These are phyloP conservation scores for Corrigiola litoralis DNA, from an alignment of 179 eudicot species.

Conservation along the genomic window DNA sequence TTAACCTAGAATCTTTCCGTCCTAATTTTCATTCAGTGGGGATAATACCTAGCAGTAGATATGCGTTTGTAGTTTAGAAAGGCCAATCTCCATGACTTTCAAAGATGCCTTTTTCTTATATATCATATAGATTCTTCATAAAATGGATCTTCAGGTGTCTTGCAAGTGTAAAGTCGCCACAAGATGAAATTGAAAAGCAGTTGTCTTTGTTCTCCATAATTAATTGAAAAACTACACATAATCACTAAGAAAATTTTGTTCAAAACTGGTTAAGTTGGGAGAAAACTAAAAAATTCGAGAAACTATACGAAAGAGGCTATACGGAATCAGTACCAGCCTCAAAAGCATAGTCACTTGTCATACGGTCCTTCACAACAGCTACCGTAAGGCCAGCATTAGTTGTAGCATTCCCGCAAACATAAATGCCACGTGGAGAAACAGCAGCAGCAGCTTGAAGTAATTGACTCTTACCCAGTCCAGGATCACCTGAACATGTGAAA, in stretches of 20 bases:
- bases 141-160: background rate
- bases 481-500: constrained; percentile 63
- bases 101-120: constrained; percentile 1
- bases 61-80: background rate
- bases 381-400: constrained; percentile 99
- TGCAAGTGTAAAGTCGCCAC: background rate
- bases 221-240: background rate
- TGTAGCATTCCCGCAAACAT: constrained; percentile 96
- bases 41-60: background rate
- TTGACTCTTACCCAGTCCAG: constrained; percentile 92
- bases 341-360: constrained; percentile 94
- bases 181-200: background rate
- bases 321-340: constrained; percentile 72
- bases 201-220: background rate
- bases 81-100: background rate
- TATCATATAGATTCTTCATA: background rate
- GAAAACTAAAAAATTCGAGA: constrained; percentile 5
- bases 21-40: background rate
- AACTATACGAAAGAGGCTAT: constrained; percentile 9
- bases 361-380: constrained; percentile 93
- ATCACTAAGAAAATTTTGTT: background rate
- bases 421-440: constrained; percentile 98
- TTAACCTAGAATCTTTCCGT: background rate
- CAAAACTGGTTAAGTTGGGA: background rate
- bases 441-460: constrained; percentile 94